Conservation (phyloP, 768 basidiomycete species). For the Clitopilus passeckerianus region DNA sequence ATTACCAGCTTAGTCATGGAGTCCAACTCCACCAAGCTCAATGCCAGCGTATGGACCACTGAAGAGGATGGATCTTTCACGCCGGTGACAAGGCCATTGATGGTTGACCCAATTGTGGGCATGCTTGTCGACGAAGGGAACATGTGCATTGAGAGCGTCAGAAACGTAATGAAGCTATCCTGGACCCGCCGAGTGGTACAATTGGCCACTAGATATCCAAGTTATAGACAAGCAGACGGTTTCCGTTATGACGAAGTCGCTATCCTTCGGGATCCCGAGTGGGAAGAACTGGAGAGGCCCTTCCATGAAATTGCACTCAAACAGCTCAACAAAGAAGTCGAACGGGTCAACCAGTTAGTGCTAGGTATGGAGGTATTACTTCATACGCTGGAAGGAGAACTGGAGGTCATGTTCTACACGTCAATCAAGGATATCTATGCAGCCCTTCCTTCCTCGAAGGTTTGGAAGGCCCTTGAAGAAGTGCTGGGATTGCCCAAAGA, state of each 20-base stretch:
- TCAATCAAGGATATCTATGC: not conserved
- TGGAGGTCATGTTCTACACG: not conserved
- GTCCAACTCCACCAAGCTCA: no score
- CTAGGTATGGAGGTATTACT: no score
- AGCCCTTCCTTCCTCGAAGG: not conserved
- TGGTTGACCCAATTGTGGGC: no score
- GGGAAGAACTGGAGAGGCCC: not conserved
- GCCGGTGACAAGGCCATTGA: no score
- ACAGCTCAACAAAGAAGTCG: not conserved
- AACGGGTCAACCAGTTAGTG: not conserved
- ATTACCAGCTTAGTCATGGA: no score
- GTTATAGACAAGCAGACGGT: not conserved
- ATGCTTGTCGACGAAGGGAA: no score
- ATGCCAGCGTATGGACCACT: no score
- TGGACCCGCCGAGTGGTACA: not conserved
- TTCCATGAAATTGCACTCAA: not conserved
- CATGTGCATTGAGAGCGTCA: no score
- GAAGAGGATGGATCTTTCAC: no score
- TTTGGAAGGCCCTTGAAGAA: not conserved
- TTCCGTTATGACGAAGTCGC: not conserved
- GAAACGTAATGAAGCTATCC: no score
- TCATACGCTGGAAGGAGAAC: not conserved
- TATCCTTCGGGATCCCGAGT: not conserved
- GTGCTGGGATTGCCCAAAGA: not conserved
- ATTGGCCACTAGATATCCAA: not conserved